A percentile compares a stretch with the other conserved stretches of the same genome.
phyloP scores from a whole-genome alignment of 805 yeast species.

The Kodamaea sagamina region DNA sequence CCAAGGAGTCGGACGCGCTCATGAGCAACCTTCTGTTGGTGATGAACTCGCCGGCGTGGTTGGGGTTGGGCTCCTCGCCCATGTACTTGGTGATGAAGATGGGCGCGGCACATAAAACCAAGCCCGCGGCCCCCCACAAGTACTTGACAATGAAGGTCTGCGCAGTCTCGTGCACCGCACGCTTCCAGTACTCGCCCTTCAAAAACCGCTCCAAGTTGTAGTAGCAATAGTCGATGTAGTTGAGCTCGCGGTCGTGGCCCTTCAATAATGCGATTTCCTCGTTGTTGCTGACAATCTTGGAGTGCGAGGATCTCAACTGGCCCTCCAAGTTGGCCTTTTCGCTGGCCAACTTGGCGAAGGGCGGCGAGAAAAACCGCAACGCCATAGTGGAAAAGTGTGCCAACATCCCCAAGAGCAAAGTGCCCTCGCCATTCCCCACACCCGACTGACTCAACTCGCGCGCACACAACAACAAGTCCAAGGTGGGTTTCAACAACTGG shows the following conservation, averaged over 20 bases:
- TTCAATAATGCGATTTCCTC: conserved; percentile 87
- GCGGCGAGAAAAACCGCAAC: conserved; percentile 79
- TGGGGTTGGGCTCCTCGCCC: conserved; percentile 44
- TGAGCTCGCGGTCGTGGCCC: conserved; percentile 80
- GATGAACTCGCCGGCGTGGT: conserved; percentile 77
- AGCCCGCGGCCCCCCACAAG: conserved; percentile 95
- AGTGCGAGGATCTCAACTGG: conserved; percentile 77
- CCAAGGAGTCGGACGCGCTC: conserved; percentile 85
- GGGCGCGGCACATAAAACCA: conserved; percentile 84
- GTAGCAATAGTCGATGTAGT: conserved; percentile 74
- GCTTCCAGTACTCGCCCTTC: conserved; percentile 71
- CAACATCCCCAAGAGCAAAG: conserved; percentile 71
- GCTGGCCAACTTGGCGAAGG: conserved; percentile 78
- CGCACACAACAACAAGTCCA: conserved; percentile 79
- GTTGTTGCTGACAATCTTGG: conserved; percentile 72
- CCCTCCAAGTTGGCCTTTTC: conserved; percentile 82
- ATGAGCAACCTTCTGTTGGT: conserved; percentile 83
- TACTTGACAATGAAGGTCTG: conserved; percentile 89
- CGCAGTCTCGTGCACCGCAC: conserved; percentile 78
- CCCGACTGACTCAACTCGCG: conserved; percentile 67
- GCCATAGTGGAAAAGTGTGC: conserved; percentile 79
- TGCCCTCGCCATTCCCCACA: conserved; percentile 76
- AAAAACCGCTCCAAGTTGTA: conserved; percentile 79
- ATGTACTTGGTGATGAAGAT: conserved; percentile 65
- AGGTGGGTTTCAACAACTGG: conserved; percentile 78